Base-by-base conservation (phyloP, 441 rosid species). In the Bocquillonia castaneifolia region DNA sequence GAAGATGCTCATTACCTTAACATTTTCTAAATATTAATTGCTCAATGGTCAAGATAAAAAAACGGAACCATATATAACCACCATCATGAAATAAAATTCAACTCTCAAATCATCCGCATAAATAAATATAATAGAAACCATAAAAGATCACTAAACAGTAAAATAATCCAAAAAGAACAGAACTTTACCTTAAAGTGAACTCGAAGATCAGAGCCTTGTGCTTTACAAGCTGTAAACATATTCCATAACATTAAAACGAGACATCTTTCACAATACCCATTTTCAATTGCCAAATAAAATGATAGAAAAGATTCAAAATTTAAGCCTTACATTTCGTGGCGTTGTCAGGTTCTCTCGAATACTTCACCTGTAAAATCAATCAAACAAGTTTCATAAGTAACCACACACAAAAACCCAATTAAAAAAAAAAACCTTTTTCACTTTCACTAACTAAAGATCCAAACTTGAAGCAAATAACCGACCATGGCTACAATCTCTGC, bases 341-440 rank as follows among this genome's bases (percentile, higher is more conserved):
- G 36, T 89, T 89, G 69, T 79, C 90, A 4, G 92, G 88, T 74
- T 89, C 92, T 59, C 77, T 82, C 8, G 89, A 89, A 71, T 89
- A 89, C 85, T 86, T 89, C 81, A 86, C 90, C 90, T 89, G 81
- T 73, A 37, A 78, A 56, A 40, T 18, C 47, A 72, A 55, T 26
- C 36, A 45, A 71, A 54, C 47, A 57, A 36, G 10, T 36, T 10
- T 36, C 40, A 36, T 36, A 36, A 36, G 40, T 3, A 36, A 36
- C 10, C 4, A 36, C 4, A 36, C 4, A 36, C 4, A 4, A 4
- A 36, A 36, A 36, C 40, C 40, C 4, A n/a, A 70, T 51, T 23
- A 40, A 51, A 40, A 40, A 12, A 40, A 2, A 5, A 13, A 40
- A 2, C 5, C 14, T 9, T 40, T 40, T 12, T 40, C 45, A 40